phyloP scores from a whole-genome alignment of 176 grass and related monocot species.

The Miscanthus lutarioriparius region DNA sequence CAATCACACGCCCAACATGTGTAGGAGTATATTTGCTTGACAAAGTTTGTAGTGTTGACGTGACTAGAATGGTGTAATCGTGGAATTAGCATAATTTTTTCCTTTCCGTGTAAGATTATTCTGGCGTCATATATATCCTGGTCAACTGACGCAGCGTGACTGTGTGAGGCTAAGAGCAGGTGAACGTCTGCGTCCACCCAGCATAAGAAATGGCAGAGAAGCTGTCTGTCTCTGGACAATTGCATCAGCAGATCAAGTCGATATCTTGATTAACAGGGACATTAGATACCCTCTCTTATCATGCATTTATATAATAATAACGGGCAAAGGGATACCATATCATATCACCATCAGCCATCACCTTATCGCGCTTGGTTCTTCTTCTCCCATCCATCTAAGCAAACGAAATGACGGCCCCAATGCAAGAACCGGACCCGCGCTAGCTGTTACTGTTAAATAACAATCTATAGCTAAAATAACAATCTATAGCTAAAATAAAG shows the following conservation, averaged over 20 bases:
- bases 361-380: too few species aligned
- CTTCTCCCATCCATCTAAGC: too few species aligned
- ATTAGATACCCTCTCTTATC: conserved; percentile 40
- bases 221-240: not conserved
- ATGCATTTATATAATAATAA: conserved; percentile 31
- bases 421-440: too few species aligned
- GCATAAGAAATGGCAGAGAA: not conserved
- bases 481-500: conserved; percentile 15
- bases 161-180: not conserved
- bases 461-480: too few species aligned
- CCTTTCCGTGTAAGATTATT: not conserved
- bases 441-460: too few species aligned
- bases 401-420: too few species aligned
- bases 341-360: conserved; percentile 18
- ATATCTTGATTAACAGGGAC: conserved; percentile 40
- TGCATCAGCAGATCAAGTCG: conserved; percentile 33
- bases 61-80: not conserved
- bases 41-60: not conserved
- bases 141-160: not conserved
- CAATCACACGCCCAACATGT: not conserved
- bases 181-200: conserved; percentile 18
- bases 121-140: not conserved
- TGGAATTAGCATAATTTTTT: not conserved
- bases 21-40: not conserved
- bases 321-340: conserved; percentile 13